A percentile compares a stretch with the other conserved stretches of the same genome.
Evolutionary conservation across 345 rosid species (phyloP).

Genomic region (Ricinus communis): DNA sequence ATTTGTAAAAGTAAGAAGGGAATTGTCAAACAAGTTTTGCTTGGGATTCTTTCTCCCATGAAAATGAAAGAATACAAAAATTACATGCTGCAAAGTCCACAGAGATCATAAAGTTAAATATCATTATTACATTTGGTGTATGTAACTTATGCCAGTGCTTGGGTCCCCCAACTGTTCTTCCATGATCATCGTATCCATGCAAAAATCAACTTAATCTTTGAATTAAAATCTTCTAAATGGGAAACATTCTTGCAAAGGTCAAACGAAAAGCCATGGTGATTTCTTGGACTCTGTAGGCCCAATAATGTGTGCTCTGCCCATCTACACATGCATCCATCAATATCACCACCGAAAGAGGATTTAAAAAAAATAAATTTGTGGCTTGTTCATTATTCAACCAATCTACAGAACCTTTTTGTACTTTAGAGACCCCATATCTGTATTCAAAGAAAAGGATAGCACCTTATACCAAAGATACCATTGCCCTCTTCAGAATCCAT

Average conservation of each 20-base stretch:
- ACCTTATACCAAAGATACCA: background rate
- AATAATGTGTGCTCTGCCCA: background rate
- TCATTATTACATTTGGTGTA: no score
- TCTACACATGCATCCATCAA: constrained; percentile 9
- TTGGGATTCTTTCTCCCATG: constrained; percentile 13
- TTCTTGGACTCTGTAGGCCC: constrained; percentile 7
- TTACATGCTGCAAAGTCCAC: background rate
- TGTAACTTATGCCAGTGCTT: no score
- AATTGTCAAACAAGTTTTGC: constrained; percentile 19
- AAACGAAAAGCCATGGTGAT: constrained; percentile 9
- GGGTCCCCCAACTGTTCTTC: background rate
- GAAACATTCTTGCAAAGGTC: constrained; percentile 1
- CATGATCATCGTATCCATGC: background rate
- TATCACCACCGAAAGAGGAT: constrained; percentile 11
- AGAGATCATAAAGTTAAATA: no score
- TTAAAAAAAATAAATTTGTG: background rate
- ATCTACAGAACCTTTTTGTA: constrained; percentile 1
- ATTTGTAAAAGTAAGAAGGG: constrained; percentile 16
- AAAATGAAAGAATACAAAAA: constrained; percentile 6
- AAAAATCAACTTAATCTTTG: background rate
- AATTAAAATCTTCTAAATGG: background rate
- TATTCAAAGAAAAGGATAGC: background rate
- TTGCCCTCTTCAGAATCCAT: background rate
- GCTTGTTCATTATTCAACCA: background rate
- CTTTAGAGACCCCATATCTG: no score